phyloP scores from a whole-genome alignment of 2,329 filamentous ascomycete genomes.

The Neonectria hederae region DNA sequence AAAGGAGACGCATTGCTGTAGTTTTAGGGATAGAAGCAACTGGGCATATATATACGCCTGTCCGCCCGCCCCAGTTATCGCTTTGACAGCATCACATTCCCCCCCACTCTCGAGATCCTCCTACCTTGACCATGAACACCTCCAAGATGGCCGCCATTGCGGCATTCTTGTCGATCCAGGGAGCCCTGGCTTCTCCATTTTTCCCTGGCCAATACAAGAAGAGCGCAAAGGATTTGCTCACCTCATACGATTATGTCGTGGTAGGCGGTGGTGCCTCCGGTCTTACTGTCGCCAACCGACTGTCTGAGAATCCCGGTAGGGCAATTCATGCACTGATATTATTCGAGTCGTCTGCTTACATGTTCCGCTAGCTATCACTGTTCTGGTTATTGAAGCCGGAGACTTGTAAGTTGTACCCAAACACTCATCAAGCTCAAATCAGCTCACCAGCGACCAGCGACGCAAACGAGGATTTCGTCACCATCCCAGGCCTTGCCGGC shows the following conservation, averaged over 20 bases:
- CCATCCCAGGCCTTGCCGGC: slow-evolving; percentile 34
- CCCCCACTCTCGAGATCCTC: neutral
- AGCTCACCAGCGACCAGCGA: slow-evolving; percentile 15
- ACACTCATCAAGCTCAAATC: neutral
- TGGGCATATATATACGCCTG: neutral
- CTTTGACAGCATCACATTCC: neutral
- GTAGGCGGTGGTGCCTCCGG: slow-evolving; percentile 35
- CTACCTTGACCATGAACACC: neutral
- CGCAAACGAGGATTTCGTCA: slow-evolving; percentile 31
- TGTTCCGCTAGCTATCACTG: slow-evolving; percentile 18
- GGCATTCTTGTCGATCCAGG: neutral
- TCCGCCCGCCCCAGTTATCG: neutral
- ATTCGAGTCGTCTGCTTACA: neutral
- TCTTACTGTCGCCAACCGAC: slow-evolving; percentile 35
- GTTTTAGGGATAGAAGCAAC: neutral
- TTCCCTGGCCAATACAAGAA: neutral
- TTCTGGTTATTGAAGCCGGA: slow-evolving; percentile 37
- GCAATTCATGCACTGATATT: neutral
- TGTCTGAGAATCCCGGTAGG: slow-evolving; percentile 32
- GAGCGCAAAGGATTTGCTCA: neutral
- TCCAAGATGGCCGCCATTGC: neutral
- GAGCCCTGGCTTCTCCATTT: neutral
- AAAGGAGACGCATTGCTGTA: neutral
- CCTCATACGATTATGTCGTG: slow-evolving; percentile 35
- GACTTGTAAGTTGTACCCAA: slow-evolving; percentile 27